phyloP scores from a whole-genome alignment of 2,329 filamentous ascomycete species.

The Magnaporthiopsis rhizophila region DNA sequence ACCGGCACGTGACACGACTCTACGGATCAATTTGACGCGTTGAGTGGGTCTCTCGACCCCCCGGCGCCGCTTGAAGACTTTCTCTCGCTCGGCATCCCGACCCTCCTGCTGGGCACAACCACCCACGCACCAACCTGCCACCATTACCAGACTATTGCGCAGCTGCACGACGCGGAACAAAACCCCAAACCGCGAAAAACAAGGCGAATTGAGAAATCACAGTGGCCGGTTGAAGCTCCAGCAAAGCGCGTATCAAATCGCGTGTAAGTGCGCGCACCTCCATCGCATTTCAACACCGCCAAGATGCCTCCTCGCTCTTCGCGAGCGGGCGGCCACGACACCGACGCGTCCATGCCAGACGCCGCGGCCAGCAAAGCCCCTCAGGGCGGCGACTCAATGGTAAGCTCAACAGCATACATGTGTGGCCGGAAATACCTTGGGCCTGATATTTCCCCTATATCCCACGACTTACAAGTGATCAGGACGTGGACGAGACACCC shows the following conservation, averaged over 20 bases:
- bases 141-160: not conserved
- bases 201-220: not conserved
- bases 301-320: conserved; percentile 47
- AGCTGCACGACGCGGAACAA: not conserved
- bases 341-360: conserved; percentile 57
- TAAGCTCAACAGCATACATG: conserved; percentile 20
- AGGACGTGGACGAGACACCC: conserved; percentile 58
- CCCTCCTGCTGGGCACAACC: not conserved
- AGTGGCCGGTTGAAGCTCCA: not conserved
- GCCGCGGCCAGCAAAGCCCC: conserved; percentile 37
- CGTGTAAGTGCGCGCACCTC: conserved; percentile 5
- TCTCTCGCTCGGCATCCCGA: not conserved
- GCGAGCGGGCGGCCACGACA: conserved; percentile 44
- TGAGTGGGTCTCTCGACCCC: conserved; percentile 6
- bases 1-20: conserved; percentile 1
- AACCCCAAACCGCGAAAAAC: not conserved
- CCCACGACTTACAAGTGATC: conserved; percentile 9
- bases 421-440: not conserved
- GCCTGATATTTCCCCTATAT: not conserved
- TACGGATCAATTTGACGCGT: conserved; percentile 5
- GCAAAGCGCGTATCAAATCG: conserved; percentile 5
- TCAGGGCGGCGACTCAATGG: conserved; percentile 38
- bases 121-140: not conserved
- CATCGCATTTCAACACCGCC: conserved; percentile 12
- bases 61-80: not conserved